phyloP scores from a whole-genome alignment of 352 stramenopile genomes.

The Phytophthora meadii region DNA sequence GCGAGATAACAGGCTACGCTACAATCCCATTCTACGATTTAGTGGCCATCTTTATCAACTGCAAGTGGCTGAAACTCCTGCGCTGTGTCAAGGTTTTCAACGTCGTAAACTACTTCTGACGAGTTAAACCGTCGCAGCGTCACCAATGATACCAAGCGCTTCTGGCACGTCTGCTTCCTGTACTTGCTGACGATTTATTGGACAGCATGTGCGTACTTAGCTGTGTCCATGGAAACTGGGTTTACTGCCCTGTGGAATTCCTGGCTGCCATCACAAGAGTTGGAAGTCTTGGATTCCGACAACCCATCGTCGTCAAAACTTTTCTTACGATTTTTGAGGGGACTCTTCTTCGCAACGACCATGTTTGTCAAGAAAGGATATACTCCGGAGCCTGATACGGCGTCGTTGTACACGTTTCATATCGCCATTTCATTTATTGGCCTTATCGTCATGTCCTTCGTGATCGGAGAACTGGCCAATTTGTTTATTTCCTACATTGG shows the following conservation, averaged over 20 bases:
- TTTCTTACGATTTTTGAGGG: conserved; percentile 44
- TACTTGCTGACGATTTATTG: conserved; percentile 60
- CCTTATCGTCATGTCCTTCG: conserved; percentile 51
- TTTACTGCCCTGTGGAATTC: conserved; percentile 38
- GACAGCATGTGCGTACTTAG: conserved; percentile 56
- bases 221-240: conserved; percentile 21
- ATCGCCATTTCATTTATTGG: conserved; percentile 49
- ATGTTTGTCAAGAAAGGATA: conserved; percentile 56
- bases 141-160: conserved; percentile 53
- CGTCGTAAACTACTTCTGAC: conserved; percentile 53
- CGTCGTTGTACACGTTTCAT: conserved; percentile 44
- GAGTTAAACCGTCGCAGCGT: conserved; percentile 61
- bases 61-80: conserved; percentile 45
- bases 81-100: conserved; percentile 62
- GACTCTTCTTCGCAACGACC: conserved; percentile 53
- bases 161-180: conserved; percentile 51
- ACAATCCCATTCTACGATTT: conserved; percentile 56
- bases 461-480: conserved; percentile 60
- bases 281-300: conserved; percentile 57
- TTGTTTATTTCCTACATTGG: conserved; percentile 68
- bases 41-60: conserved; percentile 47
- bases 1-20: no score
- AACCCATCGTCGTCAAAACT: conserved; percentile 7
- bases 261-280: conserved; percentile 38
- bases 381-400: conserved; percentile 35